Percentiles rank a stretch among this genome's conserved stretches.
phyloP scores from a whole-genome alignment of 2,329 filamentous ascomycete genomes.

The Pyrenophora graminea region DNA sequence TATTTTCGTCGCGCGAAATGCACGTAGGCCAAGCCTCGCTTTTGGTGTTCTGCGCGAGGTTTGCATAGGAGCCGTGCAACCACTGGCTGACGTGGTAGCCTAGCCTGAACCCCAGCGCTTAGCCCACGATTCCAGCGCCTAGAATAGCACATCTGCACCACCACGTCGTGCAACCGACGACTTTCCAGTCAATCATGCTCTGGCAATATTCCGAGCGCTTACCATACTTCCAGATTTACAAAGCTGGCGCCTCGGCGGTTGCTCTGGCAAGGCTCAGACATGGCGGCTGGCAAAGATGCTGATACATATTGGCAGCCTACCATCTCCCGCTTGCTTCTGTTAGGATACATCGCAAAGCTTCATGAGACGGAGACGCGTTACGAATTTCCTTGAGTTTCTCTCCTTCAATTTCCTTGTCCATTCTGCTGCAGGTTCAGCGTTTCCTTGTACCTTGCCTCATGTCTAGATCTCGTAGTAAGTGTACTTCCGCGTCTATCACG shows the following conservation, averaged over 20 bases:
- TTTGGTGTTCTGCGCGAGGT: slow-evolving; percentile 27
- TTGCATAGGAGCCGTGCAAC: slow-evolving; percentile 26
- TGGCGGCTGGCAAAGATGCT: slow-evolving; percentile 33
- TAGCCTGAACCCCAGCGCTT: slow-evolving; percentile 36
- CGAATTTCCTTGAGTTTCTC: slow-evolving; percentile 42
- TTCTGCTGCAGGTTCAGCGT: slow-evolving; percentile 44
- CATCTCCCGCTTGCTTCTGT: slow-evolving; percentile 26
- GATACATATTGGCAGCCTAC: slow-evolving; percentile 46
- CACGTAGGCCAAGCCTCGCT: slow-evolving; percentile 43
- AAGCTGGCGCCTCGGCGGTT: slow-evolving; percentile 44
- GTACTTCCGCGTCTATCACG: slow-evolving; percentile 17
- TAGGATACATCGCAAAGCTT: slow-evolving; percentile 34
- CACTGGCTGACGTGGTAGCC: slow-evolving; percentile 27
- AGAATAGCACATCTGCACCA: slow-evolving; percentile 38
- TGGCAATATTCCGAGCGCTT: slow-evolving; percentile 39
- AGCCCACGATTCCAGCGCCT: slow-evolving; percentile 36
- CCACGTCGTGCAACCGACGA: slow-evolving; percentile 30
- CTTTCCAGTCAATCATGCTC: slow-evolving; percentile 30
- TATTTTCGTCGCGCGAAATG: slow-evolving; percentile 22
- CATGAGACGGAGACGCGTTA: slow-evolving; percentile 44
- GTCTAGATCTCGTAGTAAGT: slow-evolving; percentile 42
- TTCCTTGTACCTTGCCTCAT: slow-evolving; percentile 37
- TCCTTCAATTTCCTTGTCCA: slow-evolving; percentile 43
- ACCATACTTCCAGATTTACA: slow-evolving; percentile 32
- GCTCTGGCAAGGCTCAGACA: slow-evolving; percentile 37